Evolutionary conservation across 331 rosid species (phyloP).

Genomic region (Quercus lobata): DNA sequence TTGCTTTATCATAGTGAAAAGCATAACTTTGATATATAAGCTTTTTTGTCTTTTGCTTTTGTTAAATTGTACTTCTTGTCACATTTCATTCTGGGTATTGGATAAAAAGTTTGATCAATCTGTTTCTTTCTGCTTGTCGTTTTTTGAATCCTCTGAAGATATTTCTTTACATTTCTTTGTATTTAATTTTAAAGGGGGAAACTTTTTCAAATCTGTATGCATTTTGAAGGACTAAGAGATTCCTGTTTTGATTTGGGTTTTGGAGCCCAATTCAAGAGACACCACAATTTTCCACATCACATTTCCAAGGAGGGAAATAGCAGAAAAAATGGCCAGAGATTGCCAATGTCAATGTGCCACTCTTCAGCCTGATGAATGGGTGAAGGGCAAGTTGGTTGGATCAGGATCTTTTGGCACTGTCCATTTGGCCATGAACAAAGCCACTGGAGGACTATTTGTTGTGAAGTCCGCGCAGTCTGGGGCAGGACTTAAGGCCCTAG

Average conservation of each 20-base stretch:
- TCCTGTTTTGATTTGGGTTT: constrained; percentile 14
- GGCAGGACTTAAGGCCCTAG: constrained; percentile 28
- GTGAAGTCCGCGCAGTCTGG: constrained; percentile 45
- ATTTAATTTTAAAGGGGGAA: not conserved
- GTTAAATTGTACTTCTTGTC: not conserved
- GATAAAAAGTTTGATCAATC: not conserved
- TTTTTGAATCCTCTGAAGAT: not conserved
- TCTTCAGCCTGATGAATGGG: constrained; percentile 38
- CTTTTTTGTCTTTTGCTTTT: too few relatives aligned
- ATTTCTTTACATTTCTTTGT: not conserved
- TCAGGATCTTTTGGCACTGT: constrained; percentile 57
- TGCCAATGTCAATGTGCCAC: not conserved
- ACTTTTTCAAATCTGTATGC: not conserved
- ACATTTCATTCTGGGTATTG: not conserved
- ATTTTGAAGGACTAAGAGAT: not conserved
- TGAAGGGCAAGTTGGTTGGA: constrained; percentile 59
- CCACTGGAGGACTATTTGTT: constrained; percentile 50
- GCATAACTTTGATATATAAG: not conserved
- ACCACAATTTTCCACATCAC: not conserved
- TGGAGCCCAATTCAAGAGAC: constrained; percentile 6
- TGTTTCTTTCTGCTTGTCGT: constrained; percentile 1
- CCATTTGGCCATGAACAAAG: constrained; percentile 56
- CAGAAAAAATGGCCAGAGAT: constrained; percentile 11
- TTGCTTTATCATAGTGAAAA: not conserved
- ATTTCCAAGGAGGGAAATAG: not conserved